These are phyloP conservation scores for Aspergillus homomorphus DNA, from an alignment of 495 filamentous ascomycete species.

Conservation along the genomic window DNA sequence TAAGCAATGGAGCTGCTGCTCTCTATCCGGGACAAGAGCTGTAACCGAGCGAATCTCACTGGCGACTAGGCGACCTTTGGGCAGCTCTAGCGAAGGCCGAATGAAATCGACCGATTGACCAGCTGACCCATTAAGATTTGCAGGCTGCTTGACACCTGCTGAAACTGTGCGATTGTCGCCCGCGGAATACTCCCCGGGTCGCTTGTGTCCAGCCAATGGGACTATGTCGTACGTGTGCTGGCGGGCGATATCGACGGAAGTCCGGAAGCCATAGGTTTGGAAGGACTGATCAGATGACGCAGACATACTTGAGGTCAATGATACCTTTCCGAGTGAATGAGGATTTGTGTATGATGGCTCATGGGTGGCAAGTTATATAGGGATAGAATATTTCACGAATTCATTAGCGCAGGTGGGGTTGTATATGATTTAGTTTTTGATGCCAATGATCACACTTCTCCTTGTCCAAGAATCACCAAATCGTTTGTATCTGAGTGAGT, in stretches of 20 bases:
- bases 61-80: conserved; percentile 33
- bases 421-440: background rate
- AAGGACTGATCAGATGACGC: conserved; percentile 25
- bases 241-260: conserved; percentile 45
- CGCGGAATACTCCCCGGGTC: conserved; percentile 25
- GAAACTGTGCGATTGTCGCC: conserved; percentile 9
- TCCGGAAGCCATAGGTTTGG: conserved; percentile 44
- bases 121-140: background rate
- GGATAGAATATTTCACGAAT: background rate
- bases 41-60: conserved; percentile 38
- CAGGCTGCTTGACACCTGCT: conserved; percentile 12
- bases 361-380: background rate
- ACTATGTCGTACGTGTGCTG: conserved; percentile 36
- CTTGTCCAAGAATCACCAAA: background rate
- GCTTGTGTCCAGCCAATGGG: conserved; percentile 43
- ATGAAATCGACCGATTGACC: conserved; percentile 15
- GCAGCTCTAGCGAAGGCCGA: conserved; percentile 21
- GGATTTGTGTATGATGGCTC: background rate
- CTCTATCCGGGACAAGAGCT: conserved; percentile 7
- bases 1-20: conserved; percentile 1
- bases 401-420: background rate
- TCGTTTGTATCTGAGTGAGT: too few relatives aligned
- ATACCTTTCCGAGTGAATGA: background rate
- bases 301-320: conserved; percentile 23
- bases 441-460: background rate